Conservation (phyloP, 192 early-diverging fungal genomes). For the Backusella australiensis region DNA sequence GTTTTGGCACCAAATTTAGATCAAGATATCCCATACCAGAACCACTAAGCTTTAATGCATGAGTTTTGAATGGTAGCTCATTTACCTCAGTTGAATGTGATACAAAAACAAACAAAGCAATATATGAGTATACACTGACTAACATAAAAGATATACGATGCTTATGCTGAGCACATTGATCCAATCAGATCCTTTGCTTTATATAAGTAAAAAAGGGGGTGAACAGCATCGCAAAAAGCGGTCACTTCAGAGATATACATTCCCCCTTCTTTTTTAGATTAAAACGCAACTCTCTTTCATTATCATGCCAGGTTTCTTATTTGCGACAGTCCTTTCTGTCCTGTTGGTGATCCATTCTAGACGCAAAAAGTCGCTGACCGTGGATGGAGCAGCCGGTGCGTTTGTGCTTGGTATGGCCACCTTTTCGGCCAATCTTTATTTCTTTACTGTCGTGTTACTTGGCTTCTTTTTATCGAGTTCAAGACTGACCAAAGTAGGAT, state of each 20-base stretch:
- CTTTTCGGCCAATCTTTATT: constrained; percentile 59
- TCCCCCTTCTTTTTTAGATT: neutral
- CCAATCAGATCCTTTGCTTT: neutral
- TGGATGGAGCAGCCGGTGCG: constrained; percentile 69
- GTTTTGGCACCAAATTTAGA: no score
- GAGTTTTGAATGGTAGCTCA: no score
- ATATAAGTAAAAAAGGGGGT: no score
- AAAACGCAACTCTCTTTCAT: neutral
- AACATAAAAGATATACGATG: no score
- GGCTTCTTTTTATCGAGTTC: constrained; percentile 73
- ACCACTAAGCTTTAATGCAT: no score
- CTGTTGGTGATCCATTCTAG: constrained; percentile 56
- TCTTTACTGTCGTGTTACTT: constrained; percentile 68
- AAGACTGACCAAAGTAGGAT: constrained; percentile 51
- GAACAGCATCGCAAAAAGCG: no score
- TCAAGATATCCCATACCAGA: no score
- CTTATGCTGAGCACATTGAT: neutral
- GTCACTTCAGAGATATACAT: neutral
- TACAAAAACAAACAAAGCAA: neutral
- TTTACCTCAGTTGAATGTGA: no score
- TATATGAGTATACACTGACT: no score
- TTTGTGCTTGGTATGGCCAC: constrained; percentile 73
- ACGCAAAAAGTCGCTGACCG: constrained; percentile 66
- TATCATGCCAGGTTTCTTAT: constrained; percentile 35
- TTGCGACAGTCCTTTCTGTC: constrained; percentile 48